phyloP scores from a whole-genome alignment of 768 basidiomycete genomes.

The Omphalotus guepiniiformis region DNA sequence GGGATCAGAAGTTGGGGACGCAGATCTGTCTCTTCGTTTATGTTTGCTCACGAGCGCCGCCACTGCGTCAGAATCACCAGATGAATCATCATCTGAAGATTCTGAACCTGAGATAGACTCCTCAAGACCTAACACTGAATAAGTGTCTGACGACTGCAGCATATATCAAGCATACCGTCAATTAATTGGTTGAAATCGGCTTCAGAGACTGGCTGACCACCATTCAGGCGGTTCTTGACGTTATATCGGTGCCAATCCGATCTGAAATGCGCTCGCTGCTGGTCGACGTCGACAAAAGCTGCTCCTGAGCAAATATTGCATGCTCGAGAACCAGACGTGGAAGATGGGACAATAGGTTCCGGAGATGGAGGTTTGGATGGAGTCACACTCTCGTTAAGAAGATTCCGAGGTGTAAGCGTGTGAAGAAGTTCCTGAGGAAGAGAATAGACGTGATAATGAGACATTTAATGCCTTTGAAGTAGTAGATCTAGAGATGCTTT shows the following conservation, averaged over 20 bases:
- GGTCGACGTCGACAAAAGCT: constrained; percentile 68
- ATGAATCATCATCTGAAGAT: constrained; percentile 56
- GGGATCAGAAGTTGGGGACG: constrained; percentile 36
- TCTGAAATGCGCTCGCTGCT: constrained; percentile 82
- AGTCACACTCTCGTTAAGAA: constrained; percentile 36
- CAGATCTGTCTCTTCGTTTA: constrained; percentile 40
- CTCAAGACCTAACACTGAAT: constrained; percentile 50
- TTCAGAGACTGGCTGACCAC: constrained; percentile 61
- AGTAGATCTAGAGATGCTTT: too few species aligned
- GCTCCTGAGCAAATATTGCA: constrained; percentile 74
- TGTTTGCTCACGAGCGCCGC: constrained; percentile 62
- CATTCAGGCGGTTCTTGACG: constrained; percentile 74
- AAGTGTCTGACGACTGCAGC: not conserved
- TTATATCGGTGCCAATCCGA: constrained; percentile 99
- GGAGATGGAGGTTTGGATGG: constrained; percentile 26
- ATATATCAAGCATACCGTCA: constrained; percentile 53
- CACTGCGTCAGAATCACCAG: constrained; percentile 62
- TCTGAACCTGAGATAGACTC: constrained; percentile 93
- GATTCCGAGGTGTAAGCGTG: constrained; percentile 63
- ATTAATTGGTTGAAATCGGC: constrained; percentile 71
- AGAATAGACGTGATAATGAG: constrained; percentile 63
- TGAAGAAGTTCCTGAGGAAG: constrained; percentile 68
- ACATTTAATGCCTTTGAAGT: constrained; percentile 21
- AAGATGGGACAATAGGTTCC: constrained; percentile 24
- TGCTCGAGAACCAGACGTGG: constrained; percentile 42